These are phyloP conservation scores for Geotrichum candidum DNA, from an alignment of 1,139 yeast genomes.

Conservation along the genomic window DNA sequence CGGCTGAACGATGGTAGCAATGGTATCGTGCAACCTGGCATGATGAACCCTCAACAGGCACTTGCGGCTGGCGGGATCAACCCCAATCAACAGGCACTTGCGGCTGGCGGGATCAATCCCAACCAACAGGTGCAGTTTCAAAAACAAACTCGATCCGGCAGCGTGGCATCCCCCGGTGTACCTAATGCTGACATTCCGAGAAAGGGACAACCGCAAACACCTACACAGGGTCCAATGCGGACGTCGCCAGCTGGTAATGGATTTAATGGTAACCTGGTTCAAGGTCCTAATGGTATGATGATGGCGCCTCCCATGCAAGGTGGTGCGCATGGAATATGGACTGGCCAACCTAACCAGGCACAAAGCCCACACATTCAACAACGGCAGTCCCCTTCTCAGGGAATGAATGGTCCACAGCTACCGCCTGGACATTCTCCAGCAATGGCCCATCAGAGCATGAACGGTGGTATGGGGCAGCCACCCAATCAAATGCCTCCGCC, in stretches of 20 bases:
- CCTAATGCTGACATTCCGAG: slow-evolving; percentile 21
- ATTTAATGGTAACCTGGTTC: not conserved
- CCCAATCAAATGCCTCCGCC: slow-evolving; percentile 29
- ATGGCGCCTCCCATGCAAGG: slow-evolving; percentile 22
- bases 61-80: slow-evolving; percentile 10
- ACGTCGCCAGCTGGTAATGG: slow-evolving; percentile 17
- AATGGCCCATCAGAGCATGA: slow-evolving; percentile 14
- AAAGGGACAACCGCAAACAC: slow-evolving; percentile 26
- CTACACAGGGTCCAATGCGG: slow-evolving; percentile 11
- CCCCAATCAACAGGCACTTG: slow-evolving; percentile 4
- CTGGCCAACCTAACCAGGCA: slow-evolving; percentile 17
- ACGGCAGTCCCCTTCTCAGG: slow-evolving; percentile 10
- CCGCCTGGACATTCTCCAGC: slow-evolving; percentile 17
- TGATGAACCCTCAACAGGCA: slow-evolving; percentile 16
- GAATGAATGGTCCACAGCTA: slow-evolving; percentile 6
- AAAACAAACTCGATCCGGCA: slow-evolving; percentile 15
- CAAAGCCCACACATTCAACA: slow-evolving; percentile 22
- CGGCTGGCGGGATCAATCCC: slow-evolving; percentile 6
- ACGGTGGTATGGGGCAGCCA: not conserved
- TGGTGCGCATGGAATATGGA: not conserved
- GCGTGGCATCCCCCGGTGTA: slow-evolving; percentile 22
- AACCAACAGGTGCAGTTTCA: slow-evolving; percentile 15
- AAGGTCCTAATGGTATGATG: slow-evolving; percentile 21
- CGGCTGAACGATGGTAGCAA: slow-evolving; percentile 40
- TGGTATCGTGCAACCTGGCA: not conserved